These are phyloP conservation scores for Nigrospora sphaerica DNA, from an alignment of 2,329 filamentous ascomycete genomes.

Conservation along the genomic window DNA sequence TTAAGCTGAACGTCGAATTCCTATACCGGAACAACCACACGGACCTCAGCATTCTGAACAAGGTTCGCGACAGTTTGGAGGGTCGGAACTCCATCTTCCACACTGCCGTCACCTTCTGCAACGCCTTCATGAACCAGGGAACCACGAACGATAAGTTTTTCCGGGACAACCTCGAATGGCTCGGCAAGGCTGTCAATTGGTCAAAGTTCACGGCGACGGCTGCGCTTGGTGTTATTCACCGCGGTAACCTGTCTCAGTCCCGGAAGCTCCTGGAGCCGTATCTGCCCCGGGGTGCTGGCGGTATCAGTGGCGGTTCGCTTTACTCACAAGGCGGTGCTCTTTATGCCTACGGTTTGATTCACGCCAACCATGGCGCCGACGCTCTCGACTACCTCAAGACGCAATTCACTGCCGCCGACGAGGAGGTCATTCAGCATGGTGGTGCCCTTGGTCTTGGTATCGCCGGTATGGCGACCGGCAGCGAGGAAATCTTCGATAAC, in stretches of 20 bases:
- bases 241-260: slow-evolving; percentile 88
- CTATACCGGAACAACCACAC: slow-evolving; percentile 92
- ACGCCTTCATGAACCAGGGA: slow-evolving; percentile 98
- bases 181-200: slow-evolving; percentile 98
- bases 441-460: slow-evolving; percentile 92
- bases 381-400: slow-evolving; percentile 73
- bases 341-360: slow-evolving; percentile 92
- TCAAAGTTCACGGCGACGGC: slow-evolving; percentile 98
- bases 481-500: slow-evolving; percentile 83
- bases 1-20: slow-evolving; percentile 93
- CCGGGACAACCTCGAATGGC: slow-evolving; percentile 94
- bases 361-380: slow-evolving; percentile 92
- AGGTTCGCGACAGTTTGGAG: slow-evolving; percentile 90
- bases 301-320: slow-evolving; percentile 72
- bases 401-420: slow-evolving; percentile 68
- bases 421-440: slow-evolving; percentile 95
- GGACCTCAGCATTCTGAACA: slow-evolving; percentile 88
- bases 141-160: slow-evolving; percentile 99
- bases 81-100: slow-evolving; percentile 98
- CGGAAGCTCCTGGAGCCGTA: slow-evolving; percentile 93
- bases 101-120: slow-evolving; percentile 92
- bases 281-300: slow-evolving; percentile 63
- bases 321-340: slow-evolving; percentile 95
- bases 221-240: slow-evolving; percentile 91
- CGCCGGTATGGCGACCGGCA: slow-evolving; percentile 93